Evolutionary conservation across 805 yeast genomes (phyloP), one percentile per base, ranked within the genome.

Genomic region (Wickerhamiella occidentalis): DNA sequence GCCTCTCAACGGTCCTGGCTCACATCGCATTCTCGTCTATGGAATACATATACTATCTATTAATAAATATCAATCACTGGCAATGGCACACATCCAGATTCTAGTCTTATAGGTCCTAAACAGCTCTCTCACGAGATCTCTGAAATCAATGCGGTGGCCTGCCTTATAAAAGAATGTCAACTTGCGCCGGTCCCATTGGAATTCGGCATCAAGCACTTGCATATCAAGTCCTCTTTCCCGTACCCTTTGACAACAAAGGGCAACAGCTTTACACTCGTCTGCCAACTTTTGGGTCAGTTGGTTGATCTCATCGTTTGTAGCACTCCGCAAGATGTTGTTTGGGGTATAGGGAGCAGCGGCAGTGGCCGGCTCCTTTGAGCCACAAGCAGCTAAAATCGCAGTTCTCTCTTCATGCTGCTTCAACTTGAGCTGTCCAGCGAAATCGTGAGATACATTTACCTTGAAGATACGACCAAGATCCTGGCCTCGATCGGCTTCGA

Each of bases 1-100:
- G n/a, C n/a, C n/a, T n/a, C n/a, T n/a, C n/a, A n/a, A n/a, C n/a
- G n/a, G n/a, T n/a, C n/a, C n/a, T n/a, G n/a, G n/a, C n/a, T n/a
- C n/a, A n/a, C n/a, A n/a, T n/a, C n/a, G n/a, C n/a, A n/a, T n/a
- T n/a, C n/a, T n/a, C 38, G 18, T 33, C 38, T 33, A 33, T 33
- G 8, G 38, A 15, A 17, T 3, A 33, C 33, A 18, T n/a, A 25
- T 7, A 25, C 22, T 28, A n/a, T 41, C 45, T 41, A 28, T 41
- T 18, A 41, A 41, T 28, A 41, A 28, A 41, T 41, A 26, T 22
- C 23, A 35, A 6, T 22, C 45, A 12, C 19, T 13, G n/a, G 51
- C 47, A 30, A 78, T 83, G 3, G 86, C 85, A 65, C 90, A 82
- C 92, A 84, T 82, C 94, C 94, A 84, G 58, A 82, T 82, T 55